Evolutionary conservation across 208 protist species (phyloP).

Genomic region (Leptomonas pyrrhocoris): DNA sequence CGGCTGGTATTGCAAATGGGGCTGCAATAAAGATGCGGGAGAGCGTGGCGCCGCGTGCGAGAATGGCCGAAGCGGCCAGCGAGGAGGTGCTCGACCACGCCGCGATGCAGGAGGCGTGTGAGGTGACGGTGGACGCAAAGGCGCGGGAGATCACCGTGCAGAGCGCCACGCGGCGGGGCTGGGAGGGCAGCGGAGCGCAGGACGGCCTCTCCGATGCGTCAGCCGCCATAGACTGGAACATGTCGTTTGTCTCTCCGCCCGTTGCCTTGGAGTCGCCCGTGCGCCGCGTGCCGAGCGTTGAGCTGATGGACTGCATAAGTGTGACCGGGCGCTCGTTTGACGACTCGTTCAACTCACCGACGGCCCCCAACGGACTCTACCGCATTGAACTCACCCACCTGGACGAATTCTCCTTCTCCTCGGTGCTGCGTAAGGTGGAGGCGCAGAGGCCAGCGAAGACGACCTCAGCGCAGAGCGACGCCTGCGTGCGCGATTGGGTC

Average conservation of each 20-base stretch:
- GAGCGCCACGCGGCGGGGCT: neutral
- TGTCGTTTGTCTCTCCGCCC: slow-evolving; percentile 6
- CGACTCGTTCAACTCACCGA: neutral
- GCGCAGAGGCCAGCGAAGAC: neutral
- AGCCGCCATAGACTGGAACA: slow-evolving; percentile 11
- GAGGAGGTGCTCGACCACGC: slow-evolving; percentile 31
- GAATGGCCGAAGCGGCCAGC: neutral
- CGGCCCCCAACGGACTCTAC: slow-evolving; percentile 19
- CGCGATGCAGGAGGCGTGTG: slow-evolving; percentile 22
- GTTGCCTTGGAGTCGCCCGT: neutral
- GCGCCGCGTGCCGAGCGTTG: slow-evolving; percentile 14
- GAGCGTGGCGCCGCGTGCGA: neutral
- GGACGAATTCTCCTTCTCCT: slow-evolving; percentile 32
- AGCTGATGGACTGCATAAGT: slow-evolving; percentile 30
- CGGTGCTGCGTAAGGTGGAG: slow-evolving; percentile 12
- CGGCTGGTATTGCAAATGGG: neutral
- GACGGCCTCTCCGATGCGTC: neutral
- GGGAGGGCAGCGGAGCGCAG: neutral
- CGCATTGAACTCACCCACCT: slow-evolving; percentile 12
- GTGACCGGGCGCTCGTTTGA: neutral
- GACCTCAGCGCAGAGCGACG: slow-evolving; percentile 12
- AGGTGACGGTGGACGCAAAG: slow-evolving; percentile 18
- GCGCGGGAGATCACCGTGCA: slow-evolving; percentile 12
- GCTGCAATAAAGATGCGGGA: slow-evolving; percentile 1
- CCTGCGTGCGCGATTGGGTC: slow-evolving; percentile 39